Percentiles rank a stretch among this genome's conserved stretches.
Evolutionary conservation across 495 filamentous ascomycete genomes (phyloP).

Genomic region (Chaetomium cochliodes): DNA sequence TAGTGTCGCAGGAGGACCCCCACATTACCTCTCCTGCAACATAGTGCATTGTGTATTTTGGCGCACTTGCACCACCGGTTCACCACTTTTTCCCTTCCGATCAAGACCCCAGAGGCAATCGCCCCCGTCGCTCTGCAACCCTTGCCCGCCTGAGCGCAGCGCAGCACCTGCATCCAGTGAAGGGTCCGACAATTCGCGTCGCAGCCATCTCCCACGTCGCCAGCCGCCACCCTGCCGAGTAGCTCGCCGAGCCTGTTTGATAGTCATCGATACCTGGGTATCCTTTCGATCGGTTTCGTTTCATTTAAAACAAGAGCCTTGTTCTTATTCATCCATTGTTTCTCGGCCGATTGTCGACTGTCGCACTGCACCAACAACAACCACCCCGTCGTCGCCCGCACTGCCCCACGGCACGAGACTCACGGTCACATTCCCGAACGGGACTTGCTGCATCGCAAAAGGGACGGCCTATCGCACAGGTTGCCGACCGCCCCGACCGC

Average conservation of each 20-base stretch:
- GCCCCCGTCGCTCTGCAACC: constrained; percentile 15
- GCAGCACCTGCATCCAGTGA: constrained; percentile 19
- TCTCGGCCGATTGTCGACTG: constrained; percentile 31
- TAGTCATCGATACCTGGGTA: constrained; percentile 36
- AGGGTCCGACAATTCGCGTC: constrained; percentile 37
- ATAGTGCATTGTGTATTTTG: constrained; percentile 13
- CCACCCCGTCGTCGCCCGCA: constrained; percentile 12
- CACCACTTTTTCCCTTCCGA: constrained; percentile 12
- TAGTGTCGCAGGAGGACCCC: constrained; percentile 33
- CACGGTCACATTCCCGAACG: constrained; percentile 10
- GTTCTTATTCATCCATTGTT: constrained; percentile 44
- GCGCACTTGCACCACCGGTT: constrained; percentile 1
- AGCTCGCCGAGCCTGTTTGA: constrained; percentile 33
- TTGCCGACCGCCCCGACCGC: constrained; percentile 18
- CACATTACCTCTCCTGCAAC: constrained; percentile 27
- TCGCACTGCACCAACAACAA: constrained; percentile 27
- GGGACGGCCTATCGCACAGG: constrained; percentile 7
- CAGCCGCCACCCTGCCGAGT: constrained; percentile 22
- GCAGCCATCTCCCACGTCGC: constrained; percentile 32
- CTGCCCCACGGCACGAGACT: constrained; percentile 16
- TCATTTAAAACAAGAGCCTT: constrained; percentile 40
- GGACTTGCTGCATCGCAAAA: background rate
- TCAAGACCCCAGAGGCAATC: constrained; percentile 36
- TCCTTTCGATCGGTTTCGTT: constrained; percentile 45
- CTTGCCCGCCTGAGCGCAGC: background rate